Base-by-base conservation (phyloP, 202 grass and related monocot genomes). In the Alloteropsis angusta region DNA sequence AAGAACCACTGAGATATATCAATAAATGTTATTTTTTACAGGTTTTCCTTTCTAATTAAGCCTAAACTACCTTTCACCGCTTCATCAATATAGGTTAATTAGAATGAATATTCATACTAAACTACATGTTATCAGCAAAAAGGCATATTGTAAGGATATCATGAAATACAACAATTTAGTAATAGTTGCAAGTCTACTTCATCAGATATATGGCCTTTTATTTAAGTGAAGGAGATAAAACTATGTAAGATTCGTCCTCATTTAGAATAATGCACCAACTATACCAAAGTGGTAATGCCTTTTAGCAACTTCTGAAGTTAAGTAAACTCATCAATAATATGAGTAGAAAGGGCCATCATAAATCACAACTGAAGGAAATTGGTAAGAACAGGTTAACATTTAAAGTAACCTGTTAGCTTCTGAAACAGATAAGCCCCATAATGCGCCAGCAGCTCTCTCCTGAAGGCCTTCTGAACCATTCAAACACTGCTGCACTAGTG, bases 381-480 rank as follows among this genome's bases (percentile, higher is more conserved):
- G 35, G 41, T 23, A 22, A 32, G 28, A 67, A 64, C 45, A 78
- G 48, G n/a, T 14, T 50, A 45, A 21, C 72, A 84, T 50, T 78
- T 72, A n/a, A 77, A 80, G 77, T 69, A 88, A 98, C 96, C 96
- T 99, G 91, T 93, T 99, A 77, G 90, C 79, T 91, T 99, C 96
- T 78, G 96, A 99, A 79, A 99, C 88, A 72, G 92, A 99, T 82
- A 99, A 77, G 60, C 96, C 96, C 96, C 96, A 99, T 42, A 99
- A 84, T 71, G 96, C 96, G 5, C 96, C 96, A 78, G 96, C 96
- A 69, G 92, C 92, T 86, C 96, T 96, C 90, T 99, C 92, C 73
- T 99, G 96, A 79, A 99, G 92, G 14, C 92, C 96, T 89, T 96
- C 87, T 22, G 96, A 99, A 86, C 90, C 92, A 91, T 91, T 93